Conservation (phyloP, 345 rosid genomes). For the Acer yangbiense region DNA sequence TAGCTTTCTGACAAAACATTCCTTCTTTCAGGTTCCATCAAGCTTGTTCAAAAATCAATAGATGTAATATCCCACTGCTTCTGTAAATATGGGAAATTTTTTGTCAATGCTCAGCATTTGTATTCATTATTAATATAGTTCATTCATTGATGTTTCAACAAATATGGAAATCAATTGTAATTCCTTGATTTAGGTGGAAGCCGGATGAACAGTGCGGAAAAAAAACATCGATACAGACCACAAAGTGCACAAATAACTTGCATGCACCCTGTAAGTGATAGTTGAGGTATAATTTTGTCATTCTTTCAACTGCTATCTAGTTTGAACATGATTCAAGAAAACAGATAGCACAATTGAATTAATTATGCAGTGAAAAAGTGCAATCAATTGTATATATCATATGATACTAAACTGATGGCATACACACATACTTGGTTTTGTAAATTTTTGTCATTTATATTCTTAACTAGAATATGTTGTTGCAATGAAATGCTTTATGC, state of each 20-base stretch:
- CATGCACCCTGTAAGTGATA: not conserved
- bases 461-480: not conserved
- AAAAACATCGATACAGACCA: not conserved
- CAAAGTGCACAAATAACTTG: not conserved
- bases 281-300: not conserved
- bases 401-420: not conserved
- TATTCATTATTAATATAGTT: not conserved
- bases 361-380: not conserved
- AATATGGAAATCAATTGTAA: not conserved
- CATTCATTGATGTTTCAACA: constrained; percentile 15
- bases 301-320: not conserved
- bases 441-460: too few species aligned
- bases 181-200: not conserved
- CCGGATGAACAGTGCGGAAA: not conserved
- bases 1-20: not conserved
- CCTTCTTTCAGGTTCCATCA: constrained; percentile 56
- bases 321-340: not conserved
- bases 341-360: not conserved
- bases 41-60: constrained; percentile 48
- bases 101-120: not conserved
- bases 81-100: not conserved
- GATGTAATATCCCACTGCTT: not conserved
- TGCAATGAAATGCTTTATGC: not conserved
- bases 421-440: not conserved
- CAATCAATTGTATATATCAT: not conserved